A percentile compares a stretch with the other conserved stretches of the same genome.
These are phyloP conservation scores for Tolypocladium ovalisporum DNA, from an alignment of 2,329 filamentous ascomycete species.

Conservation along the genomic window DNA sequence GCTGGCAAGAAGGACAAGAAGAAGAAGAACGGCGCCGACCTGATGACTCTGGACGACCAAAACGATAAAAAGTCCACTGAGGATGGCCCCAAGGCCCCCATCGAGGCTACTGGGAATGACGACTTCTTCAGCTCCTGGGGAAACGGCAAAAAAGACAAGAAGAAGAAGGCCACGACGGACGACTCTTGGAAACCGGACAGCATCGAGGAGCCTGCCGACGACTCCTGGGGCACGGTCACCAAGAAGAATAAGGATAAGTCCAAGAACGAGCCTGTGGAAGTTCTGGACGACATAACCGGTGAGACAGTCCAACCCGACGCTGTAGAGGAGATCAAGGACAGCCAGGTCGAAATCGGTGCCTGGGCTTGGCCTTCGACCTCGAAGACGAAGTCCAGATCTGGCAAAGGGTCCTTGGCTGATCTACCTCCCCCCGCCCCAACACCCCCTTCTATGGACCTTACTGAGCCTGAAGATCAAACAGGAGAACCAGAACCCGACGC, in stretches of 20 bases:
- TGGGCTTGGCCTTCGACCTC: constrained; percentile 30
- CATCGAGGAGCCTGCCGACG: constrained; percentile 32
- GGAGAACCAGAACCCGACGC: constrained; percentile 25
- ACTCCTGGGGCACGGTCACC: constrained; percentile 22
- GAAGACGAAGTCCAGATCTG: constrained; percentile 31
- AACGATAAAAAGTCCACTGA: constrained; percentile 13
- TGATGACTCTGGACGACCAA: constrained; percentile 24
- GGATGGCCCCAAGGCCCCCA: constrained; percentile 15
- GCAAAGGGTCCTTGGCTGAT: constrained; percentile 26
- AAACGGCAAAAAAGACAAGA: constrained; percentile 38
- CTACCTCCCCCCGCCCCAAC: constrained; percentile 36
- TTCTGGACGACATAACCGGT: constrained; percentile 33
- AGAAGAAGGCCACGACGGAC: constrained; percentile 21
- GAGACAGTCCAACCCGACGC: constrained; percentile 35
- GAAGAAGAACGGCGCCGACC: constrained; percentile 28
- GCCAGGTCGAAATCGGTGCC: constrained; percentile 30
- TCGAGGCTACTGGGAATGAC: constrained; percentile 27
- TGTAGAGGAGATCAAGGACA: constrained; percentile 30
- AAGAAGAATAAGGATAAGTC: constrained; percentile 41
- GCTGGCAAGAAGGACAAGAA: constrained; percentile 26
- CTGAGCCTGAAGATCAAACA: constrained; percentile 23
- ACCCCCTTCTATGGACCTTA: constrained; percentile 34
- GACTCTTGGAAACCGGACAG: constrained; percentile 26
- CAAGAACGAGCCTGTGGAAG: constrained; percentile 37
- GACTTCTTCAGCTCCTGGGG: constrained; percentile 48